Conservation (phyloP, 1,284 basidiomycete species). For the Pseudozyma sp. region DNA sequence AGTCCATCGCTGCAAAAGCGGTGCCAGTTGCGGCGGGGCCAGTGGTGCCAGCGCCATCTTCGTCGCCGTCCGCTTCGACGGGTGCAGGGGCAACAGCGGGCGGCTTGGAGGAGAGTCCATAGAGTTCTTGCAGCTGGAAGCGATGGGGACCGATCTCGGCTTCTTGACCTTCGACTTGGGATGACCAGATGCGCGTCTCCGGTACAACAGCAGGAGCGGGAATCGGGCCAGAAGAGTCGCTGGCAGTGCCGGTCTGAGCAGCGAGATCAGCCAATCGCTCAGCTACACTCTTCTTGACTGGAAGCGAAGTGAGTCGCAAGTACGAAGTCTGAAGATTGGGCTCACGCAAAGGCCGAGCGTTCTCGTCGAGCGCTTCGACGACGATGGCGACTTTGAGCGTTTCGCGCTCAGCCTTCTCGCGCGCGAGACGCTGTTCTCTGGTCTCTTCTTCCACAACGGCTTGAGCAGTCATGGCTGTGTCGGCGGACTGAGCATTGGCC, state of each 20-base stretch:
- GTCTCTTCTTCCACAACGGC: slow-evolving; percentile 46
- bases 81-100: slow-evolving; percentile 39
- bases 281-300: slow-evolving; percentile 24
- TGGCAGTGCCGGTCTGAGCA: not conserved
- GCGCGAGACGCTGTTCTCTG: slow-evolving; percentile 52
- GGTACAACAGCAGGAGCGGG: not conserved
- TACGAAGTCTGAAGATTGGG: slow-evolving; percentile 65
- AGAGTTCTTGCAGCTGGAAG: slow-evolving; percentile 67
- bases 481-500: not conserved
- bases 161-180: slow-evolving; percentile 63
- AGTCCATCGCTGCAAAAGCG: slow-evolving; percentile 22
- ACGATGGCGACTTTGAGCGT: slow-evolving; percentile 62
- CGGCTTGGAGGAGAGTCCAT: slow-evolving; percentile 58
- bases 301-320: slow-evolving; percentile 54
- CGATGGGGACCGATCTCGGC: slow-evolving; percentile 64
- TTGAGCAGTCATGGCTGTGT: slow-evolving; percentile 8
- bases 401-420: slow-evolving; percentile 59
- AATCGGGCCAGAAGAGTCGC: not conserved
- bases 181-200: slow-evolving; percentile 37
- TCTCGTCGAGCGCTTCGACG: slow-evolving; percentile 66
- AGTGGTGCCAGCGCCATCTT: slow-evolving; percentile 19
- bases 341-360: slow-evolving; percentile 50
- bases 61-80: slow-evolving; percentile 21
- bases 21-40: slow-evolving; percentile 5
- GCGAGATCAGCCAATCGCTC: slow-evolving; percentile 15